Base-by-base conservation (phyloP, 83 land plant species). In the Thuja plicata region DNA sequence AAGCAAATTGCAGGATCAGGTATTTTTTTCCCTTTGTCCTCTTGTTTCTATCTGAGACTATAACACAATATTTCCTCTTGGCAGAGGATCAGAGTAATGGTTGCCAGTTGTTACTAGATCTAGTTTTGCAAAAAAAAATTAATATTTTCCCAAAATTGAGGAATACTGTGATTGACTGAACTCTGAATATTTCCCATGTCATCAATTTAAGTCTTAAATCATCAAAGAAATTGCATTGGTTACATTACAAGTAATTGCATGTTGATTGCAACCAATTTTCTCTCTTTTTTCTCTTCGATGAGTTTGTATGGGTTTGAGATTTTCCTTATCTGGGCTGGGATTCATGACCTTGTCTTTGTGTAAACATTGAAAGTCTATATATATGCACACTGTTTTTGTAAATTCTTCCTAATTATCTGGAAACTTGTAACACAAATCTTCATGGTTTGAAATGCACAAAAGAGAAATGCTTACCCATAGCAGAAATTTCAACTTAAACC, bases 1-100 rank as follows among this genome's bases (percentile, higher is more conserved):
- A 24, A 86, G 92, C 55, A 87, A 88, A 74, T 87, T 74, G 40
- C 86, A 82, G 30, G 90, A 88, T 40, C 91, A 90, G 95, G 95
- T 92, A 24, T 37, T 15, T 79, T 79, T 34, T 37, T 32, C 32
- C 5, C 8, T 15, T 17, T 79, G 8, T 40, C 43, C 8, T 24
- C 17, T 34, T 40, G 7, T 40, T 37, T 79, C 24, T 40, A 79
- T 66, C 30, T 66, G 73, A 15, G 79, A 32, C 43, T 17, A 34
- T 16, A 78, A 37, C 19, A 45, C 4, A 16, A 27, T 40, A 9
- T 35, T 37, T 34, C 2, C 27, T 78, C 38, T 16, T 78, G 41
- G 37, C 2, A 2, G 43, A 11, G 38, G 70, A 15, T 77, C 0
- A 16, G 37, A 77, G 41, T 15, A 37, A 77, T 13, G 21, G 34